These are phyloP conservation scores for Knufia petricola DNA, from an alignment of 2,329 filamentous ascomycete genomes.

Conservation along the genomic window DNA sequence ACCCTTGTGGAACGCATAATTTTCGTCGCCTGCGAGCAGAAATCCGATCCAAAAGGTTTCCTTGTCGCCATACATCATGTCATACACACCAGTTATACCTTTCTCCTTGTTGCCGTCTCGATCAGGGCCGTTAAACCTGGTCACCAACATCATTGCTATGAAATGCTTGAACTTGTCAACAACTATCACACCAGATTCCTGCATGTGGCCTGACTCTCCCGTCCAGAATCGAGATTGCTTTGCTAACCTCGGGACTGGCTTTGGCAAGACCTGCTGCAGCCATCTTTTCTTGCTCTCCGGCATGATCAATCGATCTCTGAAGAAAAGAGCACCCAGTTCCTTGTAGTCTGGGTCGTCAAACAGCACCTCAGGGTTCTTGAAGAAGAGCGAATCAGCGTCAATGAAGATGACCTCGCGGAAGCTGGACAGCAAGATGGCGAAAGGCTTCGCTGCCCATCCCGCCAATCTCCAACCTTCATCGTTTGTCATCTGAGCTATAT, in stretches of 20 bases:
- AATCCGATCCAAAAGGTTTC: slow-evolving; percentile 44
- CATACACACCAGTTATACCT: slow-evolving; percentile 35
- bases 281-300: slow-evolving; percentile 30
- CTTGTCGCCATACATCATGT: slow-evolving; percentile 42
- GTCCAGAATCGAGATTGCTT: slow-evolving; percentile 27
- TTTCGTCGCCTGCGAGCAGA: slow-evolving; percentile 35
- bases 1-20: slow-evolving; percentile 38
- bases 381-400: slow-evolving; percentile 38
- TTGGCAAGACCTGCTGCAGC: slow-evolving; percentile 36
- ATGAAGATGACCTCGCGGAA: slow-evolving; percentile 42
- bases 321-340: slow-evolving; percentile 38
- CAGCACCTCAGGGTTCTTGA: slow-evolving; percentile 34
- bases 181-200: slow-evolving; percentile 40
- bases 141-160: slow-evolving; percentile 33
- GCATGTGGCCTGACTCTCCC: slow-evolving; percentile 24
- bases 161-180: slow-evolving; percentile 41
- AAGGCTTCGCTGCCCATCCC: slow-evolving; percentile 41
- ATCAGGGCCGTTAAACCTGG: slow-evolving; percentile 32
- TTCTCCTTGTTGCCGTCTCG: slow-evolving; percentile 32
- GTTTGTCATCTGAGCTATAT: slow-evolving; percentile 37
- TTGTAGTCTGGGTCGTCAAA: slow-evolving; percentile 36
- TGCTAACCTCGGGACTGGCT: slow-evolving; percentile 34
- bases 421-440: slow-evolving; percentile 38
- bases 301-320: slow-evolving; percentile 37
- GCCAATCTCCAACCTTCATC: slow-evolving; percentile 37